These are phyloP conservation scores for Tardiomyces digboiensis DNA, from an alignment of 1,139 yeast species.

Conservation along the genomic window DNA sequence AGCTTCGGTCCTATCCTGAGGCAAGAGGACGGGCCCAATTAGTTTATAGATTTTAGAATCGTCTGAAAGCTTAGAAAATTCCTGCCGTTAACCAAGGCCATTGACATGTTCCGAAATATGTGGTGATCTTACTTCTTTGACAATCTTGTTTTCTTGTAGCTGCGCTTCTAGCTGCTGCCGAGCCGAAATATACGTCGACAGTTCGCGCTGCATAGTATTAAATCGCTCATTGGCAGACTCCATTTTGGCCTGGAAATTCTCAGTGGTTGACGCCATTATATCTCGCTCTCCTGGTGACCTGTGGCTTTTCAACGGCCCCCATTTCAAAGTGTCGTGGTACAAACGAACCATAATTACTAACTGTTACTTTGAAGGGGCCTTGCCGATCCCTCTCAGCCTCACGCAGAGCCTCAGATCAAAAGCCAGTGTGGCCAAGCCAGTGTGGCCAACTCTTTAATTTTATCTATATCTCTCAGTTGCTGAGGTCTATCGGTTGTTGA, in stretches of 20 bases:
- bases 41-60: conserved; percentile 74
- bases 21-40: conserved; percentile 86
- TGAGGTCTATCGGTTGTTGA: too few species aligned
- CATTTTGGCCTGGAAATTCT: conserved; percentile 8
- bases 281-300: too few species aligned
- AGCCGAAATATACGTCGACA: conserved; percentile 24
- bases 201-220: conserved; percentile 21
- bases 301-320: too few species aligned
- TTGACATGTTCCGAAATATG: not conserved
- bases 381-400: too few species aligned
- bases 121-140: conserved; percentile 35
- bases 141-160: conserved; percentile 84
- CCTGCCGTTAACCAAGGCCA: conserved; percentile 25
- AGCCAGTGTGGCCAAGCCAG: too few species aligned
- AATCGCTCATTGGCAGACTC: conserved; percentile 21
- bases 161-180: conserved; percentile 56
- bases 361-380: too few species aligned
- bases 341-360: too few species aligned
- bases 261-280: not conserved
- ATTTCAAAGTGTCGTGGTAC: too few species aligned
- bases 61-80: conserved; percentile 53
- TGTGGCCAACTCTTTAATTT: too few species aligned
- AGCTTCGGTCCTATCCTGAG: conserved; percentile 81
- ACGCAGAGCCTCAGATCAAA: too few species aligned
- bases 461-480: too few species aligned